Evolutionary conservation across 2,329 filamentous ascomycete species (phyloP).

Genomic region (Cercospora zeae-maydis): DNA sequence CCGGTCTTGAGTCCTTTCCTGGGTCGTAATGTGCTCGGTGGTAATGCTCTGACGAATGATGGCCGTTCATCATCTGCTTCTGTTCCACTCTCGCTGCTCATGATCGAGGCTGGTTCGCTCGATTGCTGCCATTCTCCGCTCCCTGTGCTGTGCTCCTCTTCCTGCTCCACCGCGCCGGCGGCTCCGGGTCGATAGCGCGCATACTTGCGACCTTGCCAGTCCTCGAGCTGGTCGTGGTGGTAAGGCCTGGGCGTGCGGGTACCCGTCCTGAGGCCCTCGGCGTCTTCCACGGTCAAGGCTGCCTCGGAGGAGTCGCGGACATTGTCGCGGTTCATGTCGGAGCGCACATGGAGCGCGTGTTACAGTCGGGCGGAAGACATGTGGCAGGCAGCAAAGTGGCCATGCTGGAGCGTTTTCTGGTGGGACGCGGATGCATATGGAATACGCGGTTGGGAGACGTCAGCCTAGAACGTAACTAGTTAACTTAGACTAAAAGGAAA

Average conservation of each 20-base stretch:
- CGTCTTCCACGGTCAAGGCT: slow-evolving; percentile 18
- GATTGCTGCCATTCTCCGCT: slow-evolving; percentile 17
- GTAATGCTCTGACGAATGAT: slow-evolving; percentile 72
- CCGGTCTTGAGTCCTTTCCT: slow-evolving; percentile 72
- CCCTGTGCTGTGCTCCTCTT: background rate
- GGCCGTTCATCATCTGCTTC: slow-evolving; percentile 89
- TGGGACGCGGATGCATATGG: background rate
- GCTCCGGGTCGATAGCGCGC: background rate
- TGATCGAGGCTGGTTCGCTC: slow-evolving; percentile 44
- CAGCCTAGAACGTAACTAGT: background rate
- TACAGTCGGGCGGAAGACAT: background rate
- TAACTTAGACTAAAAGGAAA: too few species aligned
- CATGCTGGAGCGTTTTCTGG: background rate
- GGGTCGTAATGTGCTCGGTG: slow-evolving; percentile 67
- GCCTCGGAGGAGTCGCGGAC: slow-evolving; percentile 4
- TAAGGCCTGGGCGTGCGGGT: slow-evolving; percentile 34
- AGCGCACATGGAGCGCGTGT: slow-evolving; percentile 7
- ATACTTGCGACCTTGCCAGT: slow-evolving; percentile 16
- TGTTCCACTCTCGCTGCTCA: slow-evolving; percentile 82
- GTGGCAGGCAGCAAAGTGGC: slow-evolving; percentile 1
- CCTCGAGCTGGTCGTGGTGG: slow-evolving; percentile 25
- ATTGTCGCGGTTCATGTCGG: slow-evolving; percentile 8
- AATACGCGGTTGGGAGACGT: slow-evolving; percentile 4
- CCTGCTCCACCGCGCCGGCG: background rate
- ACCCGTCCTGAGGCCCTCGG: slow-evolving; percentile 18